phyloP scores from a whole-genome alignment of 495 filamentous ascomycete species.

The Xylaria nigripes region DNA sequence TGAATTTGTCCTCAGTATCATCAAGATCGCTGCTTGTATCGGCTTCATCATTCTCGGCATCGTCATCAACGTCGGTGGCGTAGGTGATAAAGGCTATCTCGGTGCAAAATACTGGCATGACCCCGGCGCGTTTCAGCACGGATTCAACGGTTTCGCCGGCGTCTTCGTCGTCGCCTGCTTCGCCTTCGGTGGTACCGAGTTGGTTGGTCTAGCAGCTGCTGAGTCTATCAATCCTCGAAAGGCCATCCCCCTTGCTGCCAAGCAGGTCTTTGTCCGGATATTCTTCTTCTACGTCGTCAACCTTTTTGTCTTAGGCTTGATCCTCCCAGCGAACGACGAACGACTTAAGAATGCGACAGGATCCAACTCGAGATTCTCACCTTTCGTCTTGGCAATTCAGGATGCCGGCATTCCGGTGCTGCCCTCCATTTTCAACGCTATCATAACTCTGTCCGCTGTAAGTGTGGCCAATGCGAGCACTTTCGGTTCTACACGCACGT shows the following conservation, averaged over 20 bases:
- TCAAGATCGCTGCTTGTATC: slow-evolving; percentile 33
- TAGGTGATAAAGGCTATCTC: slow-evolving; percentile 62
- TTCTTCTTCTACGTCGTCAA: slow-evolving; percentile 70
- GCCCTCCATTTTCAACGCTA: slow-evolving; percentile 62
- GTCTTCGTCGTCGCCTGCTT: slow-evolving; percentile 63
- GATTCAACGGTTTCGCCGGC: slow-evolving; percentile 59
- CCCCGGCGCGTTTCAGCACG: slow-evolving; percentile 57
- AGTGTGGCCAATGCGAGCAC: slow-evolving; percentile 56
- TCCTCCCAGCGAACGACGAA: slow-evolving; percentile 37
- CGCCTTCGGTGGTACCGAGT: slow-evolving; percentile 62
- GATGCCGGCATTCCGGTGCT: slow-evolving; percentile 57
- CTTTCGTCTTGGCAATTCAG: slow-evolving; percentile 61
- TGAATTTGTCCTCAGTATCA: slow-evolving; percentile 33
- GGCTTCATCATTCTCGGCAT: slow-evolving; percentile 48
- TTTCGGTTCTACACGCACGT: slow-evolving; percentile 54
- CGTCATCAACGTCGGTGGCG: slow-evolving; percentile 43
- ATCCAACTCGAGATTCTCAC: slow-evolving; percentile 42
- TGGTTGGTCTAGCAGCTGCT: slow-evolving; percentile 66
- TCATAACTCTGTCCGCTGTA: slow-evolving; percentile 55
- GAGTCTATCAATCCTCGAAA: slow-evolving; percentile 70
- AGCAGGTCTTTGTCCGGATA: slow-evolving; percentile 80
- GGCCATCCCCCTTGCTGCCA: slow-evolving; percentile 69
- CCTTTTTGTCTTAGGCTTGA: slow-evolving; percentile 52
- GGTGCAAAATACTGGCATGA: slow-evolving; percentile 46
- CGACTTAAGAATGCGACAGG: slow-evolving; percentile 36